Evolutionary conservation across 805 yeast genomes (phyloP).

Genomic region (Kuraishia cidri): DNA sequence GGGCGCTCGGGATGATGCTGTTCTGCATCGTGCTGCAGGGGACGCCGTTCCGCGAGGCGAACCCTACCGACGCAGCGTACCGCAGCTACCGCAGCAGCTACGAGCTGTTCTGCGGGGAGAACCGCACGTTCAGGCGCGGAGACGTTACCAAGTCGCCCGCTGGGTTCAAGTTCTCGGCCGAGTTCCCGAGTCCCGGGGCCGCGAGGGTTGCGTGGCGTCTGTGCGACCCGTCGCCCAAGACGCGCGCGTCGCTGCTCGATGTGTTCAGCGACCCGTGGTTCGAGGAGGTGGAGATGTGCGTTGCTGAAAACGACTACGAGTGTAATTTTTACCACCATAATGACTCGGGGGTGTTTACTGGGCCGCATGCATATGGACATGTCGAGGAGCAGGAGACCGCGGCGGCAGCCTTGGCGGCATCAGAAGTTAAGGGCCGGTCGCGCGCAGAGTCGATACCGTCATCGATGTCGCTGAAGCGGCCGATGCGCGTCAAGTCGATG

Average conservation of each 20-base stretch:
- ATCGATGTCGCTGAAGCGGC: neutral
- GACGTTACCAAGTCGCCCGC: conserved; percentile 46
- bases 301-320: conserved; percentile 31
- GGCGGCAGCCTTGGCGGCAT: too few relatives aligned
- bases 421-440: neutral
- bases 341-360: neutral
- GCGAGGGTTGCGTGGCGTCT: conserved; percentile 76
- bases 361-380: neutral
- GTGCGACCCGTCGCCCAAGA: conserved; percentile 50
- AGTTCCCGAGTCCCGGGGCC: conserved; percentile 50
- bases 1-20: conserved; percentile 69
- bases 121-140: conserved; percentile 35
- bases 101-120: conserved; percentile 24
- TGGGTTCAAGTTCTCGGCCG: conserved; percentile 63
- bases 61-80: conserved; percentile 34
- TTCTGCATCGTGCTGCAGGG: conserved; percentile 52
- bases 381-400: neutral
- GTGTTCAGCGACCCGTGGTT: conserved; percentile 66
- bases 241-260: conserved; percentile 50
- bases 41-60: conserved; percentile 53
- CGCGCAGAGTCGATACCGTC: neutral
- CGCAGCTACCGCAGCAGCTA: conserved; percentile 42
- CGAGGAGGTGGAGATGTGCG: conserved; percentile 51
- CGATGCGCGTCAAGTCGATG: conserved; percentile 3
- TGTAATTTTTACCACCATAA: conserved; percentile 11